Conservation (phyloP, 2,329 filamentous ascomycete species). For the Didymella exigua region DNA sequence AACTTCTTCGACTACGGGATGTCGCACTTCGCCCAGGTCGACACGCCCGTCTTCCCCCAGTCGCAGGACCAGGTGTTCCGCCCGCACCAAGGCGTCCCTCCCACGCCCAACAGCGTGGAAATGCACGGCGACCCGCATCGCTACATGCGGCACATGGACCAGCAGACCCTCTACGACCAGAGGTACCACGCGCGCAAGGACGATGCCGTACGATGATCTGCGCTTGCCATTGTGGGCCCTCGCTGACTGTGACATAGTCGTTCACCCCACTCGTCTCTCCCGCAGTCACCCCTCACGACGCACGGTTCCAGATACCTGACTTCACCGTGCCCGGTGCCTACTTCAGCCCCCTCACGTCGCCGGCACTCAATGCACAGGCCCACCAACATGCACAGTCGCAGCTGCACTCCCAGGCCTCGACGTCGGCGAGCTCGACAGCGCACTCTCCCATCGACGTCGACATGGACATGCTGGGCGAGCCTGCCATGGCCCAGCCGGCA, state of each 20-base stretch:
- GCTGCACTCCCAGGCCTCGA: conserved; percentile 47
- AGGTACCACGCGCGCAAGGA: conserved; percentile 70
- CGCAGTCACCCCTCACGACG: conserved; percentile 80
- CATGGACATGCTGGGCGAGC: conserved; percentile 52
- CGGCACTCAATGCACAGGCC: conserved; percentile 75
- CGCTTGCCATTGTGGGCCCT: background rate
- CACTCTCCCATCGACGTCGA: conserved; percentile 55
- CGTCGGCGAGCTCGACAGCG: conserved; percentile 58
- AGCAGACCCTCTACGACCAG: conserved; percentile 68
- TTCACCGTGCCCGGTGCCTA: conserved; percentile 72
- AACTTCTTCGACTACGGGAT: conserved; percentile 44
- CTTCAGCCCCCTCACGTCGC: conserved; percentile 83
- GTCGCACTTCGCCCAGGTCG: conserved; percentile 40
- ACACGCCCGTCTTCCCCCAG: conserved; percentile 46
- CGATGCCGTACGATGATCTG: conserved; percentile 61
- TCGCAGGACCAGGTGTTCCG: conserved; percentile 53
- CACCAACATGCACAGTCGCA: conserved; percentile 40
- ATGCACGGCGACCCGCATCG: conserved; percentile 65
- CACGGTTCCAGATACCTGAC: conserved; percentile 64
- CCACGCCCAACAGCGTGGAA: conserved; percentile 81
- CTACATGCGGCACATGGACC: conserved; percentile 61
- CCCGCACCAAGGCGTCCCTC: conserved; percentile 69
- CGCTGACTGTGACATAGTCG: conserved; percentile 61
- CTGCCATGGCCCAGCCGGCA: conserved; percentile 40
- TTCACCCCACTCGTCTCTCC: conserved; percentile 84